phyloP scores from a whole-genome alignment of 371 early-diverging fungal species.

The Syncephalastrum contaminatum region DNA sequence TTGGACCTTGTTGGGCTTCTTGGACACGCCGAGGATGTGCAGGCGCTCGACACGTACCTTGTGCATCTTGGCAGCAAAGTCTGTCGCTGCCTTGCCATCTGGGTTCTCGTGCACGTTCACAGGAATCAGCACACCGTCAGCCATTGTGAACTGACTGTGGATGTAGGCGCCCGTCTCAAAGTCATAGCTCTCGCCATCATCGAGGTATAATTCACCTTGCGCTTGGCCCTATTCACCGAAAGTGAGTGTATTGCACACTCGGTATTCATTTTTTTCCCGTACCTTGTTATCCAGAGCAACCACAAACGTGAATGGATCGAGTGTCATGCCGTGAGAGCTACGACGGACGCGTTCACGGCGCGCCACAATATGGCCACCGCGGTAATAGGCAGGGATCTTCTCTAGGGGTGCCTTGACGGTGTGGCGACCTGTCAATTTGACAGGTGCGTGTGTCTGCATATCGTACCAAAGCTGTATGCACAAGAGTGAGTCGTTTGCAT shows the following conservation, averaged over 20 bases:
- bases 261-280: conserved; percentile 6
- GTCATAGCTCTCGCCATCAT: conserved; percentile 88
- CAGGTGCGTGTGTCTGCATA: conserved; percentile 49
- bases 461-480: conserved; percentile 74
- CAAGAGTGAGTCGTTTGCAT: neutral
- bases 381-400: conserved; percentile 79
- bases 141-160: conserved; percentile 47
- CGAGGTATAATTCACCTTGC: conserved; percentile 77
- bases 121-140: conserved; percentile 26
- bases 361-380: conserved; percentile 87
- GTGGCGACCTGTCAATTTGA: conserved; percentile 46
- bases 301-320: conserved; percentile 91
- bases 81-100: conserved; percentile 13
- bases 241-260: neutral
- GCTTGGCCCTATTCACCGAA: conserved; percentile 58
- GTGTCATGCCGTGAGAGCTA: conserved; percentile 73
- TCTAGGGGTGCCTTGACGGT: conserved; percentile 69
- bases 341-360: conserved; percentile 86
- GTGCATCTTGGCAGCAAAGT: conserved; percentile 24
- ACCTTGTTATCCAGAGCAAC: conserved; percentile 69
- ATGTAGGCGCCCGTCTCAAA: conserved; percentile 67
- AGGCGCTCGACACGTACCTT: conserved; percentile 45
- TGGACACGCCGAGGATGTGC: conserved; percentile 35
- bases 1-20: conserved; percentile 18
- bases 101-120: conserved; percentile 24